phyloP scores from a whole-genome alignment of 371 early-diverging fungal genomes.

The Blakeslea trispora region DNA sequence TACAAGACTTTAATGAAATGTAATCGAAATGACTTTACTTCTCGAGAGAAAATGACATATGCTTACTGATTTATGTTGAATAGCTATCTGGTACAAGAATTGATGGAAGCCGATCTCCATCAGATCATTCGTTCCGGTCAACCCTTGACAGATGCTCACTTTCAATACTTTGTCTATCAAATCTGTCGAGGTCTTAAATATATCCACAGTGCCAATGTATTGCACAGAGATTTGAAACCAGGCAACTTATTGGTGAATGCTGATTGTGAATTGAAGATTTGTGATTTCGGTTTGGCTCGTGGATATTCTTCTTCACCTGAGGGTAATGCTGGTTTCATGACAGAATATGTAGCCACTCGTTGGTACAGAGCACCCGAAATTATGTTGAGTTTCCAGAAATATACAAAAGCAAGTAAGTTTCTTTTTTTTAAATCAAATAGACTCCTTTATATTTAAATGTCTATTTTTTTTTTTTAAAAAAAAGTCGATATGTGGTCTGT shows the following conservation, averaged over 20 bases:
- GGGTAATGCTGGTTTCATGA: constrained; percentile 89
- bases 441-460: too few relatives aligned
- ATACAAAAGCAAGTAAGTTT: constrained; percentile 93
- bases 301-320: constrained; percentile 85
- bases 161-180: constrained; percentile 98
- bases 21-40: too few relatives aligned
- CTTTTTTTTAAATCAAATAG: too few relatives aligned
- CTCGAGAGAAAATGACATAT: too few relatives aligned
- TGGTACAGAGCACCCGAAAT: constrained; percentile 99
- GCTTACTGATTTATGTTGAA: too few relatives aligned
- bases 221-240: constrained; percentile 98
- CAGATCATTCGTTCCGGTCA: constrained; percentile 97
- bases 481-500: constrained; percentile 98
- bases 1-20: constrained; percentile 83
- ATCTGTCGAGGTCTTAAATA: constrained; percentile 96
- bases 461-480: constrained; percentile 5
- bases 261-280: constrained; percentile 96
- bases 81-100: constrained; percentile 84
- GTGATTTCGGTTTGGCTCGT: constrained; percentile 94
- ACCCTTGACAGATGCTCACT: constrained; percentile 95
- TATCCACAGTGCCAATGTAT: constrained; percentile 97
- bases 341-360: constrained; percentile 96
- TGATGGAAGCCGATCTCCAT: constrained; percentile 99
- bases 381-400: constrained; percentile 91
- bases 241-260: constrained; percentile 96